Evolutionary conservation across 148 eudicot species (phyloP), one percentile per base, ranked within the genome.

Genomic region (Fagopyrum tataricum): DNA sequence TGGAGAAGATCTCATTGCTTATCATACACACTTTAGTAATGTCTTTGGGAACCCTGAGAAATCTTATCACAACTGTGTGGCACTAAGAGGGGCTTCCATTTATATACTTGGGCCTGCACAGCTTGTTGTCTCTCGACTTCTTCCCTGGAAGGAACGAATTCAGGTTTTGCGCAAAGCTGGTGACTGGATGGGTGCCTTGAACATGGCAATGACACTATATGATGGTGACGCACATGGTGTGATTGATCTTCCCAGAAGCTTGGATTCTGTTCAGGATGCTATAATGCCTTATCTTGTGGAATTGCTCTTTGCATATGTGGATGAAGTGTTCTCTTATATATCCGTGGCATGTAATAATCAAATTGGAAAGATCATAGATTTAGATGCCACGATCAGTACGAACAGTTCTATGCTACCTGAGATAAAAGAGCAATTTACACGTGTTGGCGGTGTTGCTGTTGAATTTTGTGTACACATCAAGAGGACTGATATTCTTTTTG

Each of bases 151-250:
- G 78, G 98, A 94, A 77, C 80, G 98, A 12, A 86, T 91, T 79
- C 91, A 91, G 78, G 97, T 91, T 73, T 74, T 94, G 81, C 84
- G 87, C 56, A 88, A 87, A 79, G 95, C 97, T 73, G 97, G 98
- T 76, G 98, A 94, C 71, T 94, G 98, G 98, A 94, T 89, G 92
- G 93, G 98, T 72, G 95, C 98, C 61, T 83, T 94, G 76, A 91
- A 91, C 87, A 94, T 94, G 98, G 95, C 95, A 69, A 86, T 89
- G 84, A 78, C 91, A 52, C 86, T 91, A 40, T 94, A 89, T 87
- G 97, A 94, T 79, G 98, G 98, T 73, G 86, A 87, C 76, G 86
- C 96, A 31, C 95, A 89, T 77, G 98, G 89, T 79, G 95, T 94
- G 43, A 78, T 94, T 84, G 98, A 89, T 79, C 97, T 94, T 84